These are phyloP conservation scores for Pezicula carpinea DNA, from an alignment of 2,329 filamentous ascomycete species.

Conservation along the genomic window DNA sequence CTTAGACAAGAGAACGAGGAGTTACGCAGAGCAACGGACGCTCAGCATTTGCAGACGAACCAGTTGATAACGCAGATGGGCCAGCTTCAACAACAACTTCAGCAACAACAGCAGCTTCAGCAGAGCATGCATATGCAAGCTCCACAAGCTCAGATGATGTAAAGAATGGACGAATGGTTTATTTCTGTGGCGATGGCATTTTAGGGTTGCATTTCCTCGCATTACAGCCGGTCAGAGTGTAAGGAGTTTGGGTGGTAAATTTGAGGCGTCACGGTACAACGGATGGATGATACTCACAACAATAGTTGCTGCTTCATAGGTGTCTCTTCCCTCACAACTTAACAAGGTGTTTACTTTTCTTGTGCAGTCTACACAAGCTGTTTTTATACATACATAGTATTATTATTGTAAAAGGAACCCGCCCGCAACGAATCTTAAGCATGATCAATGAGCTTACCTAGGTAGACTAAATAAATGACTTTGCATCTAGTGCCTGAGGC, in stretches of 20 bases:
- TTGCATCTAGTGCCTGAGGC: constrained; percentile 1
- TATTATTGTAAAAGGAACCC: too few relatives aligned
- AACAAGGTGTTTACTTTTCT: too few relatives aligned
- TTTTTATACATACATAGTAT: too few relatives aligned
- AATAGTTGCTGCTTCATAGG: too few relatives aligned
- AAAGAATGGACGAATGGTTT: background rate
- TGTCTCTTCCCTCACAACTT: too few relatives aligned
- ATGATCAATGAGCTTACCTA: too few relatives aligned
- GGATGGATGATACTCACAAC: too few relatives aligned
- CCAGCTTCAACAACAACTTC: background rate
- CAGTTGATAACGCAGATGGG: background rate
- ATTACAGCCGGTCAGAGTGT: background rate
- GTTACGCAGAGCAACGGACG: background rate
- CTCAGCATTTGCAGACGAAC: background rate
- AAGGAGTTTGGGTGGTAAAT: too few relatives aligned
- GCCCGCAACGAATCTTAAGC: too few relatives aligned
- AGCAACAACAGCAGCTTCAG: background rate
- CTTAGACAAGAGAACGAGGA: background rate
- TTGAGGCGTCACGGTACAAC: too few relatives aligned
- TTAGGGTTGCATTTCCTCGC: background rate
- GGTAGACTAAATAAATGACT: too few relatives aligned
- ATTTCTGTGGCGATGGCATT: background rate
- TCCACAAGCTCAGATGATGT: constrained; percentile 1
- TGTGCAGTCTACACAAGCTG: too few relatives aligned
- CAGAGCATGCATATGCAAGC: background rate